Conservation (phyloP, 108 stramenopile species). For the Cyclotella cryptica region DNA sequence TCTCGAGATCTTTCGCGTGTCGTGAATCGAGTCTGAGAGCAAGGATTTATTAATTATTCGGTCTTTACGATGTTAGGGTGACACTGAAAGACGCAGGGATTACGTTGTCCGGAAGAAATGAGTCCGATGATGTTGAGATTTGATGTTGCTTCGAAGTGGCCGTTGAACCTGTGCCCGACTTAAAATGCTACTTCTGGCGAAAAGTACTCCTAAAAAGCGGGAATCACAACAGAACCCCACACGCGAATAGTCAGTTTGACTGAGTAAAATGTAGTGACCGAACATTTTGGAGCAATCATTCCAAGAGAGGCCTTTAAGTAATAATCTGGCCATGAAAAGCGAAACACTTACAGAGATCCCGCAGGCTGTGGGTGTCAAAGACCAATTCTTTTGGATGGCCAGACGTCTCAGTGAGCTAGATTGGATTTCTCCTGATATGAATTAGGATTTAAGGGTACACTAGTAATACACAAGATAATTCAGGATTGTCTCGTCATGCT, state of each 20-base stretch:
- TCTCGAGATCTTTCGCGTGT: neutral
- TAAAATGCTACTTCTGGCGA: neutral
- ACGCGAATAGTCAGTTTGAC: neutral
- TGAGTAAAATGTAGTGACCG: neutral
- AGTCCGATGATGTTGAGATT: neutral
- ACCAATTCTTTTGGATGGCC: neutral
- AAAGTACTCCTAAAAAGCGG: too few species aligned
- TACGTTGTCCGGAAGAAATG: neutral
- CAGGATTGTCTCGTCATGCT: slow-evolving; percentile 1
- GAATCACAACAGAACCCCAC: too few species aligned
- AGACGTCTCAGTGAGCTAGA: neutral
- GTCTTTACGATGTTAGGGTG: neutral
- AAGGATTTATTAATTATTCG: neutral
- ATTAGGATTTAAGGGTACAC: neutral
- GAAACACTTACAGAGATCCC: slow-evolving; percentile 10
- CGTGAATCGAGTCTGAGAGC: neutral
- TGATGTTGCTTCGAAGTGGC: neutral
- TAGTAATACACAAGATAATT: neutral
- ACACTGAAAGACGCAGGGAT: neutral
- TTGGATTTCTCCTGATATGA: neutral
- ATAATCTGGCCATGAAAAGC: too few species aligned
- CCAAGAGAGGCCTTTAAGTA: too few species aligned
- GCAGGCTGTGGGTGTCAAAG: slow-evolving; percentile 5
- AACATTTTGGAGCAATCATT: neutral
- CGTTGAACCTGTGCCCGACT: neutral